These are phyloP conservation scores for Fusarium subtropicale DNA, from an alignment of 2,329 filamentous ascomycete species.

Conservation along the genomic window DNA sequence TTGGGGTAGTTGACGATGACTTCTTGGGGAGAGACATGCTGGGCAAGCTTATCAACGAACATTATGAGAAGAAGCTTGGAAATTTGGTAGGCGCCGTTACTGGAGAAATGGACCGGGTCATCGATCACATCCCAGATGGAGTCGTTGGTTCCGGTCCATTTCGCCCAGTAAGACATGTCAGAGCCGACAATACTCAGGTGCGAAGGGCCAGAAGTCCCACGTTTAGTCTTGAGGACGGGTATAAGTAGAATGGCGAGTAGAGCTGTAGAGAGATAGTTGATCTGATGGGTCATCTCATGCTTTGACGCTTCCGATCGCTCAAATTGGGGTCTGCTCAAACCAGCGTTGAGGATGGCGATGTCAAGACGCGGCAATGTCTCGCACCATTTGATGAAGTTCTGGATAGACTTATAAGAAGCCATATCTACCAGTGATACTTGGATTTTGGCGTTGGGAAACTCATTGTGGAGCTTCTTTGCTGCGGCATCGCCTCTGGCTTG, in stretches of 20 bases:
- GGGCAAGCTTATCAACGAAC: conserved; percentile 53
- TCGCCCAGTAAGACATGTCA: conserved; percentile 48
- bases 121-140: conserved; percentile 38
- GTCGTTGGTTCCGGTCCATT: conserved; percentile 37
- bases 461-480: conserved; percentile 26
- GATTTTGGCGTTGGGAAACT: conserved; percentile 53
- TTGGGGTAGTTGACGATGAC: conserved; percentile 61
- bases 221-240: conserved; percentile 49
- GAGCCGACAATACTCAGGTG: conserved; percentile 50
- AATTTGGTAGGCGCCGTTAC: conserved; percentile 26
- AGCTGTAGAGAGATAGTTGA: conserved; percentile 55
- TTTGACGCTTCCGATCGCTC: conserved; percentile 47
- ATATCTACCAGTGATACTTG: conserved; percentile 64
- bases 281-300: conserved; percentile 57
- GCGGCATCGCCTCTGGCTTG: conserved; percentile 58
- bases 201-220: conserved; percentile 27
- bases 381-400: conserved; percentile 54
- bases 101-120: conserved; percentile 35
- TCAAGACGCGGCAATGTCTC: conserved; percentile 55
- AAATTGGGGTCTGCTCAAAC: conserved; percentile 47
- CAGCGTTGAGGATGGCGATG: conserved; percentile 61
- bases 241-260: conserved; percentile 51
- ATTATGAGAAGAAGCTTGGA: conserved; percentile 53
- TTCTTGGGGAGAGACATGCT: conserved; percentile 53
- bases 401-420: conserved; percentile 58